Evolutionary conservation across 1,284 basidiomycete genomes (phyloP), one percentile per base, ranked within the genome.

Genomic region (Xanthoconium separans): DNA sequence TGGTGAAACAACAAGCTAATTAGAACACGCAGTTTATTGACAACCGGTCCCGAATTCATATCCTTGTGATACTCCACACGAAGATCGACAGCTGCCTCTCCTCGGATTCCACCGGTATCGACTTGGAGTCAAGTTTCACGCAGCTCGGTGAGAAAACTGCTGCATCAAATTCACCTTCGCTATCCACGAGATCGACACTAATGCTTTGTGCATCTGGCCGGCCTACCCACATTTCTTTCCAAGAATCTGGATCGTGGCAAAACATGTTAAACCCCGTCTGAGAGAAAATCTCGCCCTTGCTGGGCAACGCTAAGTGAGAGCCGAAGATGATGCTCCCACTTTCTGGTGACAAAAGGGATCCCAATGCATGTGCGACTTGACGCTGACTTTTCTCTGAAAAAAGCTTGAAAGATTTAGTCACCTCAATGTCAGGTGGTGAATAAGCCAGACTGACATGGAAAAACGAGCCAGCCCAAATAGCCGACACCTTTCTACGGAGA

Each of bases 311-410:
- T 9, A 64, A 34, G 42, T 76, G 74, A 36, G 53, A 49, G 6
- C 75, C 75, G 51, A 75, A 70, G 50, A 76, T 66, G 36, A 74
- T 55, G 11, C 73, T 74, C 20, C 73, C 75, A 2, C 72, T 69
- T 43, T 66, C 59, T 1, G 72, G 64, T 11, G 70, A 70, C 40
- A 77, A 66, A 11, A 77, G 66, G 2, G 65, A 60, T 4, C 68
- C 73, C 53, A 77, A 51, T 1, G 65, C 59, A 27, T 61, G 63
- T 6, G 72, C 75, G 44, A 77, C 59, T 46, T 64, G 56, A 30
- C 58, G 39, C 55, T 78, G 77, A 27, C 68, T 48, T 39, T 63
- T 65, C 58, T 76, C 70, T 47, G 66, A 61, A 62, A 78, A 78
- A 41, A 77, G 68, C 64, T 77, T 51, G 8, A 34, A 50, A 33